A percentile compares a stretch with the other conserved stretches of the same genome.
phyloP scores from a whole-genome alignment of 306 rosid species.

The Vigna angularis region DNA sequence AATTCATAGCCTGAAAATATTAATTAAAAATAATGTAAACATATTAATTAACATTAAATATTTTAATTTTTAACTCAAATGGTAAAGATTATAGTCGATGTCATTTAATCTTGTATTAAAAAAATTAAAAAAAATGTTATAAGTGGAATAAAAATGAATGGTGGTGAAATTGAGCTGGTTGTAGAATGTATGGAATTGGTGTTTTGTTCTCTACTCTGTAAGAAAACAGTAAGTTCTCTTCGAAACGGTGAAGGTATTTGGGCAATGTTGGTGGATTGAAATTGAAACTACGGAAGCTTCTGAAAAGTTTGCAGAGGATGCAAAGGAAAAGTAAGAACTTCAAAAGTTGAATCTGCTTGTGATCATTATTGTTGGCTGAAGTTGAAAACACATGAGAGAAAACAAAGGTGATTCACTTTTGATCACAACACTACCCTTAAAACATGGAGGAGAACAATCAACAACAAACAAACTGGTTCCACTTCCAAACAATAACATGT shows the following conservation, averaged over 20 bases:
- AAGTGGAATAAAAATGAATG: no score
- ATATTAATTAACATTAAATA: background rate
- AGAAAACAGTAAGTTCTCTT: no score
- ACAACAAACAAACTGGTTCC: constrained; percentile 6
- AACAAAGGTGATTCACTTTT: constrained; percentile 15
- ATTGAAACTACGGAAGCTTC: background rate
- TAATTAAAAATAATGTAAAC: background rate
- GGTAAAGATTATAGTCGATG: background rate
- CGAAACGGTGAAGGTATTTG: background rate
- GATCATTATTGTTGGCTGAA: constrained; percentile 5
- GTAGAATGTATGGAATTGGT: no score
- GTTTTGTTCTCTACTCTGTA: no score
- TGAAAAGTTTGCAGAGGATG: background rate
- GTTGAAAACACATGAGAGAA: constrained; percentile 22
- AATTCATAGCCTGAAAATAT: background rate
- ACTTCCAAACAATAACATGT: constrained; percentile 28
- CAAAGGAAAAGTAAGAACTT: background rate
- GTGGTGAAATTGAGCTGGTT: no score
- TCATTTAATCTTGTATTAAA: background rate
- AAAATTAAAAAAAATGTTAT: no score
- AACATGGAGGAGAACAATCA: constrained; percentile 42
- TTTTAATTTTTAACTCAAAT: no score
- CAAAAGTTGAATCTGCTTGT: background rate
- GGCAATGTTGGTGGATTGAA: background rate
- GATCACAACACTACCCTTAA: constrained; percentile 36